Evolutionary conservation across 495 filamentous ascomycete species (phyloP), one percentile per base, ranked within the genome.

Genomic region (Xylaria longipes): DNA sequence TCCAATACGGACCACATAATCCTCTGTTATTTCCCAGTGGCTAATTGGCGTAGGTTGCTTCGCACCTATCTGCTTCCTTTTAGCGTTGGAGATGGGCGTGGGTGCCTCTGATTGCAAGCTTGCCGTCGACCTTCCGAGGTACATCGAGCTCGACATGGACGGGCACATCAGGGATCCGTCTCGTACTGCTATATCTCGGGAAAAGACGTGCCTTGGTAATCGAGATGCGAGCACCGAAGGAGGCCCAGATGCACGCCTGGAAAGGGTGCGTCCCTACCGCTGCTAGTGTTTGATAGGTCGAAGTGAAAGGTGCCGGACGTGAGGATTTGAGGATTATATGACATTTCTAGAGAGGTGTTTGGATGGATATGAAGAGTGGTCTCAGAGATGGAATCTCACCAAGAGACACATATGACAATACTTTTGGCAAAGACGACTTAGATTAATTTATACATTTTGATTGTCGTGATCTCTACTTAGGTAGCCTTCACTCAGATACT

Each of bases 191-290:
- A 33, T 11, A 12, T 63, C 7, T 27, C 22, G n/a, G 37, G 27
- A 33, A 68, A 41, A 9, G 17, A 68, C 81, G 79, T 73, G 85
- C 84, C 87, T 99, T 99, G 74, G 96, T 97, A 80, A 99, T 99
- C 70, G 94, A 97, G 84, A 99, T 99, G 73, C 94, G 91, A 67
- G 96, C 96, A 67, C 70, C 89, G 91, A 78, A 94, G 94, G 74
- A 94, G 80, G 79, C 87, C 79, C 75, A 86, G 82, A 87, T 90
- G 77, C 82, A 82, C 80, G 82, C 85, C 29, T 82, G 85, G 64
- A n/a, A 87, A 81, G 29, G 83, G 78, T 39, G 82, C 17, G 7
- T 60, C 68, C 11, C 48, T 65, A 37, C 61, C 69, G 9, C 45
- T 74, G 65, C 78, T 65, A 58, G 70, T 68, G 25, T 75, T 72